Conservation (phyloP, 2,329 filamentous ascomycete species). For the Pestalotiopsis sp. region DNA sequence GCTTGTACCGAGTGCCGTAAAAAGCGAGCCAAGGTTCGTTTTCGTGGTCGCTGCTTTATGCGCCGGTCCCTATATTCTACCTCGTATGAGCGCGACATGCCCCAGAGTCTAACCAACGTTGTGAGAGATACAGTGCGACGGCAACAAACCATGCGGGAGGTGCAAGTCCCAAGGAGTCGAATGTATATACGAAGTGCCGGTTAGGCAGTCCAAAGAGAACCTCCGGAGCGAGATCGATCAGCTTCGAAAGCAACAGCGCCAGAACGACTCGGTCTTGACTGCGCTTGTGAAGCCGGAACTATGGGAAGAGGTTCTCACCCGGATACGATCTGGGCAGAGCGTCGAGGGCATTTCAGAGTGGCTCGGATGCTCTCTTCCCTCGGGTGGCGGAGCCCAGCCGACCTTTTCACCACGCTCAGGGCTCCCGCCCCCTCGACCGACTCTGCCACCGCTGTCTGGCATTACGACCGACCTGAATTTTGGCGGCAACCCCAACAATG, state of each 20-base stretch:
- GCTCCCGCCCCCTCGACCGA: constrained; percentile 23
- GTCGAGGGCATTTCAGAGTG: constrained; percentile 58
- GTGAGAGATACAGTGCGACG: constrained; percentile 52
- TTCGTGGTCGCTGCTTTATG: not conserved
- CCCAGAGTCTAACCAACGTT: not conserved
- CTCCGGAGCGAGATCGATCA: constrained; percentile 60
- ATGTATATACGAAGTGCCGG: constrained; percentile 62
- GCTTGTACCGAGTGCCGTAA: constrained; percentile 63
- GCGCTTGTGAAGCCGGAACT: constrained; percentile 52
- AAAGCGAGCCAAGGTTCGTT: constrained; percentile 58
- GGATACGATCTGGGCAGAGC: constrained; percentile 53
- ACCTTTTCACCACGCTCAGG: constrained; percentile 7
- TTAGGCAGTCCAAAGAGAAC: constrained; percentile 64
- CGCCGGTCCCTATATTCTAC: not conserved
- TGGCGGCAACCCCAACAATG: constrained; percentile 4
- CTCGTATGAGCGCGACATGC: constrained; percentile 3
- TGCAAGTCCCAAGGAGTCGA: constrained; percentile 56
- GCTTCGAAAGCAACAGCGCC: constrained; percentile 53
- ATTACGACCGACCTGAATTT: constrained; percentile 21
- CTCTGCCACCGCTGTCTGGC: constrained; percentile 23
- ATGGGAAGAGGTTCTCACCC: constrained; percentile 54
- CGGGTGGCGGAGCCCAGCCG: constrained; percentile 30
- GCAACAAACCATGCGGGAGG: constrained; percentile 53
- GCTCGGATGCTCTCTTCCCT: constrained; percentile 38
- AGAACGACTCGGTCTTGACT: constrained; percentile 54